Evolutionary conservation across 768 basidiomycete genomes (phyloP).

Genomic region (Coprinellus micaceus): DNA sequence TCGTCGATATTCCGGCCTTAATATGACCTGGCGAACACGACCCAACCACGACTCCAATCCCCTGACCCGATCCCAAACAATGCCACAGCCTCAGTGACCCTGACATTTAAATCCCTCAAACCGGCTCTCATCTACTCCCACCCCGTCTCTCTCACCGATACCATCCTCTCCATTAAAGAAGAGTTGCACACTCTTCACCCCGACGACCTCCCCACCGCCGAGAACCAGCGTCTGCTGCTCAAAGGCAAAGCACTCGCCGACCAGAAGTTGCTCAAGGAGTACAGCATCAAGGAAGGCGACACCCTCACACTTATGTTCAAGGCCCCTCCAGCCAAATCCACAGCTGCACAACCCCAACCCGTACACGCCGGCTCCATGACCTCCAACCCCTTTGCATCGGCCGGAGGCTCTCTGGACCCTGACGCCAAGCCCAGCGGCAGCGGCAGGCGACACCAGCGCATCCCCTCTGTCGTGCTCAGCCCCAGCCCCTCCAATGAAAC

Average conservation of each 20-base stretch:
- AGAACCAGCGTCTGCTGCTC: constrained; percentile 80
- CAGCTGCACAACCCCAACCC: constrained; percentile 48
- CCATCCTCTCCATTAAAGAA: constrained; percentile 75
- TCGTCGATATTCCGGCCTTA: not conserved
- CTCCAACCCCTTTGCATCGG: constrained; percentile 20
- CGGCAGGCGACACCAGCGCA: constrained; percentile 52
- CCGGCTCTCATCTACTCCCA: constrained; percentile 76
- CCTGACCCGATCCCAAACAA: not conserved
- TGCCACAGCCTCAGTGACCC: constrained; percentile 46
- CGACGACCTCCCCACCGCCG: constrained; percentile 64
- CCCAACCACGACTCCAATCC: not conserved
- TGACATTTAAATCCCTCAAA: constrained; percentile 91
- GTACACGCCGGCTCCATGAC: constrained; percentile 10
- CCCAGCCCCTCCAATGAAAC: constrained; percentile 61
- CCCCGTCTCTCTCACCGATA: constrained; percentile 73
- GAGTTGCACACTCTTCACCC: constrained; percentile 59
- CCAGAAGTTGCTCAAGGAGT: constrained; percentile 86
- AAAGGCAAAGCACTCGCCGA: constrained; percentile 95
- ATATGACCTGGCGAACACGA: not conserved
- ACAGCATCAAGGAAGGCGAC: constrained; percentile 75
- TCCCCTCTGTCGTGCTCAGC: constrained; percentile 76
- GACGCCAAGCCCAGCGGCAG: constrained; percentile 25
- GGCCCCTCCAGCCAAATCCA: constrained; percentile 59
- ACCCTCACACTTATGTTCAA: constrained; percentile 87
- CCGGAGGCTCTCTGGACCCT: constrained; percentile 22